Conservation (phyloP, 257 asterid species). For the Euphrasia confusa region DNA sequence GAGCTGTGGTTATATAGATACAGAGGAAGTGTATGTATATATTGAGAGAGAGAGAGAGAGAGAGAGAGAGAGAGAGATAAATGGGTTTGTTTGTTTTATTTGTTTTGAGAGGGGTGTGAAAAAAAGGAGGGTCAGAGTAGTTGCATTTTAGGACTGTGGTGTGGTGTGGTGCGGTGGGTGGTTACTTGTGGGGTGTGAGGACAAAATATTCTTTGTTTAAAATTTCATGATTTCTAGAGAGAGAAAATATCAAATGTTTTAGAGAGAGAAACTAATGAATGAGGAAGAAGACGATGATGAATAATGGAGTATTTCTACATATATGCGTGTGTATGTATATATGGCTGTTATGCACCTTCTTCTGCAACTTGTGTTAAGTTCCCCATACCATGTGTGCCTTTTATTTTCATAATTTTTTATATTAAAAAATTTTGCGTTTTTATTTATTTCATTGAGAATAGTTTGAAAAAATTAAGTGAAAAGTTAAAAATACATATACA, state of each 20-base stretch:
- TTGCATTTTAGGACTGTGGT: slow-evolving; percentile 29
- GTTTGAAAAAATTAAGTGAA: too few relatives aligned
- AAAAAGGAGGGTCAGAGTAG: slow-evolving; percentile 26
- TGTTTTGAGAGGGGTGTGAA: slow-evolving; percentile 23
- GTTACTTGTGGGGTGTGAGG: slow-evolving; percentile 22
- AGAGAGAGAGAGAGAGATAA: slow-evolving; percentile 22
- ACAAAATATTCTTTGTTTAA: slow-evolving; percentile 5
- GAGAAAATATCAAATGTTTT: background rate
- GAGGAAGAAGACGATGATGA: slow-evolving; percentile 19
- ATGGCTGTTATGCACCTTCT: slow-evolving; percentile 27
- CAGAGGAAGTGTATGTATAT: slow-evolving; percentile 20
- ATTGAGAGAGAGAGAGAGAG: slow-evolving; percentile 17
- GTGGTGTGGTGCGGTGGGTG: slow-evolving; percentile 16
- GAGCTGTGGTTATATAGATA: slow-evolving; percentile 17
- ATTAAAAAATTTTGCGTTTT: too few relatives aligned
- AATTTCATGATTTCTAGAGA: slow-evolving; percentile 9
- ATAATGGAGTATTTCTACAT: background rate
- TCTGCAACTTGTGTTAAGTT: slow-evolving; percentile 26
- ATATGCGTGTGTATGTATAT: background rate
- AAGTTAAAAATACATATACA: too few relatives aligned
- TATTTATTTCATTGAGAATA: too few relatives aligned
- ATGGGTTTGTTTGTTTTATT: slow-evolving; percentile 22
- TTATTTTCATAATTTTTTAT: background rate
- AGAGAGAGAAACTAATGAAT: slow-evolving; percentile 13
- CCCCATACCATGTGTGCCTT: slow-evolving; percentile 20